phyloP scores from a whole-genome alignment of 179 eudicot genomes.

The Drosera spatulata region DNA sequence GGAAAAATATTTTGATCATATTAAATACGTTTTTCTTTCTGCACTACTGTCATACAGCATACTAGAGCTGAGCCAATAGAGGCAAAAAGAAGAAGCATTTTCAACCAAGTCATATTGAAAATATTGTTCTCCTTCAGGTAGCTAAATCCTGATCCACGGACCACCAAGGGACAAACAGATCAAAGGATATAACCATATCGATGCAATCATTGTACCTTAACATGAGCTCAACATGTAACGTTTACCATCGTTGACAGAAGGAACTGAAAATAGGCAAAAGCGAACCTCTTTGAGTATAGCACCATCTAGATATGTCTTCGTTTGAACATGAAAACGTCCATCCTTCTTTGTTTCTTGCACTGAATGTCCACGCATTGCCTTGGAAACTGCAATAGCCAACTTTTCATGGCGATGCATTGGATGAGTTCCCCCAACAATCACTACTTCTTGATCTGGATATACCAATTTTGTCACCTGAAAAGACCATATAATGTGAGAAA shows the following conservation, averaged over 20 bases:
- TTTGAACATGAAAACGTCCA: slow-evolving; percentile 94
- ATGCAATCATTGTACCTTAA: background rate
- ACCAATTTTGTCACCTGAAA: slow-evolving; percentile 89
- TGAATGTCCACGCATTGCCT: slow-evolving; percentile 91
- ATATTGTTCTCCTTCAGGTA: background rate
- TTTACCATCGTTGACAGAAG: background rate
- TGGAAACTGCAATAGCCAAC: slow-evolving; percentile 89
- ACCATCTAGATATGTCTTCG: slow-evolving; percentile 91
- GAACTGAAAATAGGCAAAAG: background rate
- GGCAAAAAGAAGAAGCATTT: background rate
- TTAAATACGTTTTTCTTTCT: no score
- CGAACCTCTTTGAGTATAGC: slow-evolving; percentile 90
- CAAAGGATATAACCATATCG: no score
- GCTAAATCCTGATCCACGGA: no score
- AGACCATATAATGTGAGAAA: background rate
- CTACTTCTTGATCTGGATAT: slow-evolving; percentile 80
- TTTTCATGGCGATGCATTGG: slow-evolving; percentile 91
- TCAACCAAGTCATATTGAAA: background rate
- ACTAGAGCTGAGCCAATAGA: no score
- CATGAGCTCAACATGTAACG: background rate
- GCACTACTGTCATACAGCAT: no score
- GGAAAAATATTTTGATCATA: background rate
- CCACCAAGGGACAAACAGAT: no score
- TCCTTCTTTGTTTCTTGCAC: slow-evolving; percentile 92
- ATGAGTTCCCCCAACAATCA: slow-evolving; percentile 79